Percentiles rank a stretch among this genome's conserved stretches.
These are phyloP conservation scores for Plasmodium coatneyi DNA, from an alignment of 169 alveolate genomes.

Conservation along the genomic window DNA sequence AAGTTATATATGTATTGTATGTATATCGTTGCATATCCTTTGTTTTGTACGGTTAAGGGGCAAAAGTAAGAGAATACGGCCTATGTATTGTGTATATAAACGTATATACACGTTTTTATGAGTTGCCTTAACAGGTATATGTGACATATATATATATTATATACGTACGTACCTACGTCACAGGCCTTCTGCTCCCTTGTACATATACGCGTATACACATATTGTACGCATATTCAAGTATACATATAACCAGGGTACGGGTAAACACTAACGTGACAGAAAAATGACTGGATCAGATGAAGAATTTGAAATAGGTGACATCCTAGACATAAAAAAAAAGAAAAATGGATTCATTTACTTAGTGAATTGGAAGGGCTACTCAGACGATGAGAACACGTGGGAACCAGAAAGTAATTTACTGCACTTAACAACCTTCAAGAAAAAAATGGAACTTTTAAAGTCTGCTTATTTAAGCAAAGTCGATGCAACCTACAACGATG, in stretches of 20 bases:
- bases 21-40: not conserved
- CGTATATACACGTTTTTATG: not conserved
- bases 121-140: not conserved
- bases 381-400: slow-evolving; percentile 86
- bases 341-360: slow-evolving; percentile 74
- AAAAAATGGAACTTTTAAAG: slow-evolving; percentile 70
- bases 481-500: slow-evolving; percentile 12
- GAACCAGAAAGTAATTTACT: slow-evolving; percentile 82
- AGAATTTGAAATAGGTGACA: slow-evolving; percentile 73
- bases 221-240: not conserved
- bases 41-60: not conserved
- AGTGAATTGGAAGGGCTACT: slow-evolving; percentile 86
- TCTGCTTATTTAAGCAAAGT: slow-evolving; percentile 25
- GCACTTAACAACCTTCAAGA: slow-evolving; percentile 62
- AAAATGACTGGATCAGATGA: slow-evolving; percentile 74
- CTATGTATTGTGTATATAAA: not conserved
- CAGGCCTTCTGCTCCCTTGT: not conserved
- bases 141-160: not conserved
- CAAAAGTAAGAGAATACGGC: not conserved
- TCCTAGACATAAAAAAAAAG: slow-evolving; percentile 58
- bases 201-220: not conserved
- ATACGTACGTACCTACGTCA: not conserved
- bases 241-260: not conserved
- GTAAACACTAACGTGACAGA: not conserved
- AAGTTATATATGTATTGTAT: not conserved